Conservation (phyloP, 2,329 filamentous ascomycete species). For the Nothopassalora personata region DNA sequence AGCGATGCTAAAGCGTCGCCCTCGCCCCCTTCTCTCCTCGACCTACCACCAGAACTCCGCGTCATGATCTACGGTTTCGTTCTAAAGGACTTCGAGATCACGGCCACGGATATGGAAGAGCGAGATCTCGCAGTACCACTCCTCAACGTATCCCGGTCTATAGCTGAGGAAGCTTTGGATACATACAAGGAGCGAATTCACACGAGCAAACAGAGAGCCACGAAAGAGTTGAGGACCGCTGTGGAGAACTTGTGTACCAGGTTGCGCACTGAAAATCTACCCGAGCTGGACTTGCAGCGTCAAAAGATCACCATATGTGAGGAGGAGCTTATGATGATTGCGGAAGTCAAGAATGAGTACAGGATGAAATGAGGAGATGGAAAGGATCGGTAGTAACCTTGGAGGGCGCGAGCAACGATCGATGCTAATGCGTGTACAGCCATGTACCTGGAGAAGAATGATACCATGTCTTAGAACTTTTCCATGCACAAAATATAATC, state of each 20-base stretch:
- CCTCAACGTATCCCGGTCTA: not conserved
- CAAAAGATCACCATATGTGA: not conserved
- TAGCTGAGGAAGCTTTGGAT: not conserved
- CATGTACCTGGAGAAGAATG: no score
- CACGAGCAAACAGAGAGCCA: not conserved
- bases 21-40: not conserved
- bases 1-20: not conserved
- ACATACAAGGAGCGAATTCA: not conserved
- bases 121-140: not conserved
- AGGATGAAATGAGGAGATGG: no score
- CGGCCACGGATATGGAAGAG: not conserved
- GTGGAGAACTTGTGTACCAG: not conserved
- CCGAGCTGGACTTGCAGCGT: no score
- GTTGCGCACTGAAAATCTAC: no score
- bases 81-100: not conserved
- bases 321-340: not conserved
- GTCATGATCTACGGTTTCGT: constrained; percentile 2
- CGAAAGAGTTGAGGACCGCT: not conserved
- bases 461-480: no score
- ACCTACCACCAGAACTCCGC: constrained; percentile 7
- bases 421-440: no score
- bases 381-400: no score
- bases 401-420: no score
- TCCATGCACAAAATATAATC: no score
- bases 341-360: no score